A percentile compares a stretch with the other conserved stretches of the same genome.
Conservation (phyloP, 441 rosid genomes). For the Metrosideros polymorpha region DNA sequence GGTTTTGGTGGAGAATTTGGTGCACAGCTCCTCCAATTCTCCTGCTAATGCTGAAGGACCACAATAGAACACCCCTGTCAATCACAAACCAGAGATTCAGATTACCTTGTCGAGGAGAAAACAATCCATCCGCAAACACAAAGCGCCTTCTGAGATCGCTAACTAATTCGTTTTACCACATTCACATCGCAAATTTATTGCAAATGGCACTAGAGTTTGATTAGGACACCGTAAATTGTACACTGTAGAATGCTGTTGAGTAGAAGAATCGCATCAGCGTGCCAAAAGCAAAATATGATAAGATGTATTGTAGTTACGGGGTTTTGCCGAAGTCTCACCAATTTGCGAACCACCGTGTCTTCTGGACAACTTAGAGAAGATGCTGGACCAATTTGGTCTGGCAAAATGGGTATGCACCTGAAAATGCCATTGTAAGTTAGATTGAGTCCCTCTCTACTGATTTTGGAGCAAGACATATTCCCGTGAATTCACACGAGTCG, state of each 20-base stretch:
- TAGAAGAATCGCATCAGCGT: neutral
- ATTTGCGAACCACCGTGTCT: slow-evolving; percentile 32
- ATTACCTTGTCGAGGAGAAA: neutral
- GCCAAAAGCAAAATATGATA: neutral
- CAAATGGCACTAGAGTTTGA: neutral
- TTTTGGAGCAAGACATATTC: neutral
- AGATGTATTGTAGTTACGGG: neutral
- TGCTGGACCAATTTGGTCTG: slow-evolving; percentile 43
- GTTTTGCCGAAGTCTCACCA: slow-evolving; percentile 21
- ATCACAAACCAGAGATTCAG: neutral
- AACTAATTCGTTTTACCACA: neutral
- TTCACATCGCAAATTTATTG: neutral
- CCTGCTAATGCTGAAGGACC: slow-evolving; percentile 33
- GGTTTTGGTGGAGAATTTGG: slow-evolving; percentile 39
- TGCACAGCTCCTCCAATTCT: slow-evolving; percentile 38
- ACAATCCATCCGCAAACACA: neutral
- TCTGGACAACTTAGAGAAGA: slow-evolving; percentile 30
- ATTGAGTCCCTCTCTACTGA: neutral
- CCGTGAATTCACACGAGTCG: neutral
- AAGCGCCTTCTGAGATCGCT: neutral
- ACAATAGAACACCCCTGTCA: slow-evolving; percentile 46
- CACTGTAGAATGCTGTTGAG: accelerated
- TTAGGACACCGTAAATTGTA: neutral
- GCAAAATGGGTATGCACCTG: slow-evolving; percentile 40
- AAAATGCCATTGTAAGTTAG: neutral